Base-by-base conservation (phyloP, 805 yeast genomes). In the Wickerhamiella dianesei region DNA sequence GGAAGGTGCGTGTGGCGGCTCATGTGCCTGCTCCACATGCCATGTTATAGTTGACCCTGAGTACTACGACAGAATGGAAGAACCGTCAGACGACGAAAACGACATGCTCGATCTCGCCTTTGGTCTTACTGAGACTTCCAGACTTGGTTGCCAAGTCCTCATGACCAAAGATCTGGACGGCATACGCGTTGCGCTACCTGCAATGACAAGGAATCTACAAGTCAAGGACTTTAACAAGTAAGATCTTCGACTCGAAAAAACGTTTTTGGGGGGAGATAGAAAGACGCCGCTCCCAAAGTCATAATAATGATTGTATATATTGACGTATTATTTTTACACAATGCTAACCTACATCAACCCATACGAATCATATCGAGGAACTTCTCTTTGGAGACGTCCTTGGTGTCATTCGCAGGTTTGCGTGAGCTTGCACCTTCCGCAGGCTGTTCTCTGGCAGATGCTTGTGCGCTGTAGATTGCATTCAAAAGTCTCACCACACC, bases 1-100 rank as follows among this genome's bases (percentile, higher is more conserved):
- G 92, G 98, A 92, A 63, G 72, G 85, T 41, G 98, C 98, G 0
- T 92, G 98, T 66, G 98, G 98, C 19, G 98, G 97, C 3, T 86
- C 96, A 3, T 92, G 98, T 71, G 98, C 98, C 1, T 92, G 98
- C 63, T 87, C 96, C 3, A 92, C 98, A 0, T 92, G 98, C 62
- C 98, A 92, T 66, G 80, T 92, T 46, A 89, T 92, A 44, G 87
- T 92, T 37, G 98, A 92, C 62, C 97, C 98, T 0, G 96, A 82
- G 41, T 87, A 70, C 62, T 92, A 86, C 65, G 98, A 92, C 60
- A 75, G 69, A 44, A 76, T 92, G 53, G 95, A 92, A 8, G 97
- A 92, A 63, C 97, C 98, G 0, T 85, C 80, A 53, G 98, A 92
- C 61, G 98, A 92, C 60, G 98, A 92, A 64, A 89, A 92, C 61